A percentile compares a stretch with the other conserved stretches of the same genome.
phyloP scores from a whole-genome alignment of 1,284 basidiomycete genomes.

The Boletus albobrunnescens region DNA sequence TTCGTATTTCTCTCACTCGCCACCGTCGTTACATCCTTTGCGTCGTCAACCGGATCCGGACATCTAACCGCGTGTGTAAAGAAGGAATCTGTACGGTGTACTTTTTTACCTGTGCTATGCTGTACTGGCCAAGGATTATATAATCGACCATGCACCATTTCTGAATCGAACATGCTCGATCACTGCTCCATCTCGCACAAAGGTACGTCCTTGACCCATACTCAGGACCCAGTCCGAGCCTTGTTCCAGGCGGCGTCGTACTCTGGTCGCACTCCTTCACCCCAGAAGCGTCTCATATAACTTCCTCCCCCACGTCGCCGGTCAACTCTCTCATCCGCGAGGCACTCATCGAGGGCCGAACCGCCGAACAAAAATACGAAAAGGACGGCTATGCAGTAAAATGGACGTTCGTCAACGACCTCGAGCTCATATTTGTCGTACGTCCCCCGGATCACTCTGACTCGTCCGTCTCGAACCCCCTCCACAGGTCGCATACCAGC shows the following conservation, averaged over 20 bases:
- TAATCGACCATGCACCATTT: too few relatives aligned
- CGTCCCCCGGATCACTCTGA: slow-evolving; percentile 31
- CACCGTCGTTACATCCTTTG: slow-evolving; percentile 19
- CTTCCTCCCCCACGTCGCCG: slow-evolving; percentile 77
- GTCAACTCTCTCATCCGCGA: slow-evolving; percentile 88
- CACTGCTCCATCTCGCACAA: slow-evolving; percentile 89
- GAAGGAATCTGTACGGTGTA: too few relatives aligned
- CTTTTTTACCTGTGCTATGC: neutral
- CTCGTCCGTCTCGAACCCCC: neutral
- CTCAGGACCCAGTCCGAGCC: neutral
- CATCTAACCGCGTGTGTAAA: neutral
- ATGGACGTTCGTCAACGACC: slow-evolving; percentile 90
- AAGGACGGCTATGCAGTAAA: slow-evolving; percentile 89
- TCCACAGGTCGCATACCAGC: slow-evolving; percentile 87
- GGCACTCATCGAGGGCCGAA: slow-evolving; percentile 82
- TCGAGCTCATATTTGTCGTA: slow-evolving; percentile 93
- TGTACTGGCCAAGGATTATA: slow-evolving; percentile 14
- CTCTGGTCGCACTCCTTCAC: slow-evolving; percentile 93
- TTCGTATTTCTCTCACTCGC: slow-evolving; percentile 3
- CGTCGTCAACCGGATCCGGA: slow-evolving; percentile 23
- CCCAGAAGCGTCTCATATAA: slow-evolving; percentile 71
- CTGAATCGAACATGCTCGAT: slow-evolving; percentile 72
- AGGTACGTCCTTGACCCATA: slow-evolving; percentile 42
- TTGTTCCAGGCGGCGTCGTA: slow-evolving; percentile 75
- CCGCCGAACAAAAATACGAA: slow-evolving; percentile 77